Base-by-base conservation (phyloP, 2,329 filamentous ascomycete genomes). In the Phoma sp. region DNA sequence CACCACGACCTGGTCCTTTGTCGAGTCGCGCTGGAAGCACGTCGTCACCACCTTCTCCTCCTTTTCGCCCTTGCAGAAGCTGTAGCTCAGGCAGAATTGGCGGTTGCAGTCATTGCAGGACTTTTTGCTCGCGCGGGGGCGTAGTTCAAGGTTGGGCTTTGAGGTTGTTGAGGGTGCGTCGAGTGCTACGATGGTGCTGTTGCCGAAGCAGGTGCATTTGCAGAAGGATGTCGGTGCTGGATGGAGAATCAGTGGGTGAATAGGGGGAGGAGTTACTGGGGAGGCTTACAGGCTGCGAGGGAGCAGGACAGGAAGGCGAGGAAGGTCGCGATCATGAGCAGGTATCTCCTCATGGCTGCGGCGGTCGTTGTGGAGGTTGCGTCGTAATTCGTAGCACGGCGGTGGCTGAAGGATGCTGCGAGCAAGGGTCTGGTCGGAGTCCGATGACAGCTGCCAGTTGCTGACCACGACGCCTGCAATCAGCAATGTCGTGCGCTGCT, bases 191-290 rank as follows among this genome's bases (percentile, higher is more conserved):
- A 89, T 87, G 49, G 85, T 88, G 75, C 82, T 86, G 69, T 89
- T 88, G 45, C 80, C 80, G 74, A 85, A 85, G 73, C 86, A 89
- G 52, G 85, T 88, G 71, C 86, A 89, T 83, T 89, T 89, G 82
- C 86, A 89, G 75, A 88, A 89, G 54, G 85, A 87, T 13, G 85
- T 84, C 23, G 81, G 79, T 38, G 79, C 80, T 81, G 61, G 18
- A 18, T 2, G 18, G 18, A 18, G 2, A 18, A 18, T 18, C 2
- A 18, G 18, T 2, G 2, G 18, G 18, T 18, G 18, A 18, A 18
- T 1, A 18, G 18, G 18, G 2, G 18, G 18, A 18, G 18, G 2
- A 1, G 18, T 18, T 10, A 4, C 18, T 2, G 4, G 24, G 30
- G 23, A n/a, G 14, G 58, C 77, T 50, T 73, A 79, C 79, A 72